Base-by-base conservation (phyloP, 2,329 filamentous ascomycete species). In the Ascochyta koolunga region DNA sequence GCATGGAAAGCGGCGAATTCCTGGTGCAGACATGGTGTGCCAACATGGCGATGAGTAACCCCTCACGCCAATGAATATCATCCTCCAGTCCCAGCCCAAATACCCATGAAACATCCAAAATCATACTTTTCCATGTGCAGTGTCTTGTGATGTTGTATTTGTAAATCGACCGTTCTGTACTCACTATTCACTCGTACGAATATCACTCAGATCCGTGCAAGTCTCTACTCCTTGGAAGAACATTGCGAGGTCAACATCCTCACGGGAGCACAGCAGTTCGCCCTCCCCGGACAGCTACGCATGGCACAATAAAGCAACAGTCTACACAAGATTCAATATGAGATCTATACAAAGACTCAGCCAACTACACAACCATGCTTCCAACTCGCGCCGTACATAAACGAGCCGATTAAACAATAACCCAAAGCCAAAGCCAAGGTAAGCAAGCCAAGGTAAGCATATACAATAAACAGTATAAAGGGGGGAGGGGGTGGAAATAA, bases 1-100 rank as follows among this genome's bases (percentile, higher is more conserved):
- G 71, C 68, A 72, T 71, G 70, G 70, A 68, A 70, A 69, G 67
- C 65, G 65, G 69, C 66, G 65, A 71, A 70, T 62, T 62, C 61
- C 65, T 60, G 65, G 65, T 71, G 66, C 70, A 69, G 66, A 69
- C 59, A 69, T 59, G 64, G 62, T 68, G 67, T 71, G 70, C 66
- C 67, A 61, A 66, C 61, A 66, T 71, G 70, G 71, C 66, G 61
- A 61, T 65, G 67, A 66, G 67, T 64, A 58, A 71, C 66, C 68
- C 66, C 67, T 69, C 67, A 67, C 65, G 64, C 68, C 66, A 70
- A 71, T 70, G 67, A 64, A 69, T 58, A 66, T 64, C 62, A 66
- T 67, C 59, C 57, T 66, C 60, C 61, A 68, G 51, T 54, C 51
- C 51, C 51, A 54, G 45, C 46, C 51, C 51, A 39, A 39, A 54